Evolutionary conservation across 768 basidiomycete genomes (phyloP), one percentile per base, ranked within the genome.

Genomic region (Rhizopogon vesiculosus): DNA sequence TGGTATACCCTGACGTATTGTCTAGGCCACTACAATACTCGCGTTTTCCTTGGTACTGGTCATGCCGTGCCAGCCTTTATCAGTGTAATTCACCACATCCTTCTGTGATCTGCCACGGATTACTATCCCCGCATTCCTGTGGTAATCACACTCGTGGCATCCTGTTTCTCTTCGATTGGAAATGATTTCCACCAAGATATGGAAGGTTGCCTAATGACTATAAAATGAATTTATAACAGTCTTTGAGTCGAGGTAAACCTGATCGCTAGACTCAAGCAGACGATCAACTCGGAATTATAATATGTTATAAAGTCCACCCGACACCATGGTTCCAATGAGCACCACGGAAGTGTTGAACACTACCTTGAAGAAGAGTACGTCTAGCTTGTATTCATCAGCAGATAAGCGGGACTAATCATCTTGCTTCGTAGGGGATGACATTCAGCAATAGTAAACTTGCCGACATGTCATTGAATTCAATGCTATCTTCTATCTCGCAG

Each of bases 401-500:
- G 18, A 42, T 38, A 41, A 25, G 25, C 25, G 25, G 18, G 28
- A 12, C 15, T 50, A 39, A 19, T 56, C 54, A 53, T 65, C 60
- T 61, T 29, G 8, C 13, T 22, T 0, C 50, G 25, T 3, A 46
- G 71, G 69, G 59, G 16, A 59, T 50, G 25, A 15, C 50, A 51
- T 29, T 53, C 61, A 62, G 54, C 56, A 54, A 57, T 56, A 12
- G 33, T 19, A 12, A 4, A 15, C 16, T 31, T 39, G 15, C 19
- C 25, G 45, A 41, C 22, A 19, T 55, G 53, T 48, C 45, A 44
- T 42, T 10, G 8, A 35, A 42, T n/a, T 62, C 51, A 62, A 39
- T 42, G 12, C 57, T 35, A 41, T 50, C 45, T 51, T 29, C 22
- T 45, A 40, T 57, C 18, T 59, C 38, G n/a, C 62, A 87, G 85